Evolutionary conservation across 2,329 filamentous ascomycete species (phyloP).

Genomic region (Aspergillaceae sp.): DNA sequence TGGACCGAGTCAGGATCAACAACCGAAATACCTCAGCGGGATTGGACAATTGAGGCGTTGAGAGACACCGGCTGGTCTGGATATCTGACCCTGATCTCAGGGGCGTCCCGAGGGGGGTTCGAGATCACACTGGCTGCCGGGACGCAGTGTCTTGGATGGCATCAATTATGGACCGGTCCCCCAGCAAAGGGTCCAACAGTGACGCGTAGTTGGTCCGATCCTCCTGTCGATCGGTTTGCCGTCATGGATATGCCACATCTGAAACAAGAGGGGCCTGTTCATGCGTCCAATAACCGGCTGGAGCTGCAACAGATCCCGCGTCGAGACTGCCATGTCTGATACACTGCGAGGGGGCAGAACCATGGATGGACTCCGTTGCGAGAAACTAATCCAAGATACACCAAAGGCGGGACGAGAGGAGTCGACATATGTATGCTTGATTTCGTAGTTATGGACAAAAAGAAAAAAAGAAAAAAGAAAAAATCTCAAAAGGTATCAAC

Average conservation of each 20-base stretch:
- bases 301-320: no score
- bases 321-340: not conserved
- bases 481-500: constrained; percentile 4
- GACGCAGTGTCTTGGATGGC: no score
- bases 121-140: no score
- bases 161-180: not conserved
- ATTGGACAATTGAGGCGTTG: not conserved
- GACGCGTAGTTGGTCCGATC: not conserved
- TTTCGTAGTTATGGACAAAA: not conserved
- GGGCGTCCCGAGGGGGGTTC: no score
- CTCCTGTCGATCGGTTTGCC: not conserved
- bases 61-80: no score
- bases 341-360: not conserved
- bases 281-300: no score
- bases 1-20: constrained; percentile 8
- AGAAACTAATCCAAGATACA: not conserved
- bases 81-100: no score
- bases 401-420: not conserved
- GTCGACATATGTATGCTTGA: not conserved
- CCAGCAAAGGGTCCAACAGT: not conserved
- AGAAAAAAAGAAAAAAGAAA: not conserved
- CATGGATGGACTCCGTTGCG: not conserved
- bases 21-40: not conserved
- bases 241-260: not conserved
- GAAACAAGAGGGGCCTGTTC: no score